Conservation (phyloP, 2,329 filamentous ascomycete genomes). For the Tolypocladium nubicola region DNA sequence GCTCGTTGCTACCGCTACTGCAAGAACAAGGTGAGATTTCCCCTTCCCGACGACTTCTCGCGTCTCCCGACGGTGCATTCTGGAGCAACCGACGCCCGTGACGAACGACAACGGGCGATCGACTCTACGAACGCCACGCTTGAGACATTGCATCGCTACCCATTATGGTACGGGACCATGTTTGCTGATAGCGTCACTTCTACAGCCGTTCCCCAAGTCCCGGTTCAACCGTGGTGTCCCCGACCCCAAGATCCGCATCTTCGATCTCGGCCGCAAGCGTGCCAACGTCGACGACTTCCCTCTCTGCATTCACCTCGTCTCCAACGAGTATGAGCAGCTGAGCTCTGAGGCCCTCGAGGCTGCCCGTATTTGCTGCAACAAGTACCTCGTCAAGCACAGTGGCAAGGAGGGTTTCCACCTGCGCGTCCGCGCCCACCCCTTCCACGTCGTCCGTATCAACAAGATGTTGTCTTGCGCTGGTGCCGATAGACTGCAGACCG, state of each 20-base stretch:
- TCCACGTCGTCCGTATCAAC: constrained; percentile 99
- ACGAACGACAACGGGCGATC: neutral
- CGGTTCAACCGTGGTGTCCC: constrained; percentile 99
- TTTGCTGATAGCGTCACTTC: constrained; percentile 2
- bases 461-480: constrained; percentile 99
- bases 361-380: constrained; percentile 99
- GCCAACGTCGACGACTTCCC: constrained; percentile 99
- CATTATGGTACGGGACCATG: neutral
- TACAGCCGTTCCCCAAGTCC: constrained; percentile 93
- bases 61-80: neutral
- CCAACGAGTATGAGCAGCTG: constrained; percentile 99
- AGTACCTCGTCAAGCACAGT: constrained; percentile 69
- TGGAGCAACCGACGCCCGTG: neutral
- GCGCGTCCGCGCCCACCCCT: constrained; percentile 85
- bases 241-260: constrained; percentile 84
- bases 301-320: constrained; percentile 97
- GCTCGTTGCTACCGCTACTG: constrained; percentile 99
- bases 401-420: constrained; percentile 69
- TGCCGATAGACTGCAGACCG: constrained; percentile 99
- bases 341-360: constrained; percentile 99
- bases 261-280: constrained; percentile 97
- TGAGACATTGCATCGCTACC: neutral
- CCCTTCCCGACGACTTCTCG: constrained; percentile 5
- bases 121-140: neutral
- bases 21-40: constrained; percentile 94